Conservation (phyloP, 1,284 basidiomycete genomes). For the Flammula alnicola region DNA sequence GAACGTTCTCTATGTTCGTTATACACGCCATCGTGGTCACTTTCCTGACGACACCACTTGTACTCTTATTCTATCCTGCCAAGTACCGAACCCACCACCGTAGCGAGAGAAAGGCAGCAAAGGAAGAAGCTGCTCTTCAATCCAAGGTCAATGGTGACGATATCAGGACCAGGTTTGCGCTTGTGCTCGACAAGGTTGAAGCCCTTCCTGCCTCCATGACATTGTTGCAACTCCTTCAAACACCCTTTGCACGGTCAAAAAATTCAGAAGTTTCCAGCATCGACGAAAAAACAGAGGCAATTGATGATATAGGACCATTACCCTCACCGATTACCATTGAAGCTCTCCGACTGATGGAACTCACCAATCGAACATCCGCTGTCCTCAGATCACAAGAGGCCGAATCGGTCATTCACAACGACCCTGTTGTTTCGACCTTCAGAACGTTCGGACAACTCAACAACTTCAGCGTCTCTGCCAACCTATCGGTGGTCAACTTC, state of each 20-base stretch:
- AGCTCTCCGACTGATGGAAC: constrained; percentile 86
- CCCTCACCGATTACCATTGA: constrained; percentile 52
- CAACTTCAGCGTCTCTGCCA: constrained; percentile 67
- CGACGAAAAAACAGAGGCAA: constrained; percentile 29
- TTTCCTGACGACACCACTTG: no score
- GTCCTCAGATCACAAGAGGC: constrained; percentile 82
- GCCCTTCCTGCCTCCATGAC: constrained; percentile 79
- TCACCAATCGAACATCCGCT: constrained; percentile 86
- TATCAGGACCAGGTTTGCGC: constrained; percentile 65
- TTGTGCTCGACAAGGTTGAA: constrained; percentile 88
- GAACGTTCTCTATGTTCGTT: no score
- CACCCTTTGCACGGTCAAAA: constrained; percentile 1
- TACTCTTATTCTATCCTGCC: no score
- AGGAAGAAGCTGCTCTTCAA: no score
- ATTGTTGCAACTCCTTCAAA: constrained; percentile 61
- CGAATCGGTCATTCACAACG: constrained; percentile 71
- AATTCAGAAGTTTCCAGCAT: constrained; percentile 12
- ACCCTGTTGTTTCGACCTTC: constrained; percentile 83
- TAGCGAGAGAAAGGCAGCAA: no score
- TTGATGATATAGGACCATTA: not conserved
- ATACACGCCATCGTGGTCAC: no score
- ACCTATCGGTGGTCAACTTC: constrained; percentile 67
- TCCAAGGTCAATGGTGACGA: no score
- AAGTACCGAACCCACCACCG: no score
- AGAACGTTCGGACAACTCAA: constrained; percentile 82